These are phyloP conservation scores for Thermothelomyces thermophilus DNA, from an alignment of 2,329 filamentous ascomycete genomes.

Conservation along the genomic window DNA sequence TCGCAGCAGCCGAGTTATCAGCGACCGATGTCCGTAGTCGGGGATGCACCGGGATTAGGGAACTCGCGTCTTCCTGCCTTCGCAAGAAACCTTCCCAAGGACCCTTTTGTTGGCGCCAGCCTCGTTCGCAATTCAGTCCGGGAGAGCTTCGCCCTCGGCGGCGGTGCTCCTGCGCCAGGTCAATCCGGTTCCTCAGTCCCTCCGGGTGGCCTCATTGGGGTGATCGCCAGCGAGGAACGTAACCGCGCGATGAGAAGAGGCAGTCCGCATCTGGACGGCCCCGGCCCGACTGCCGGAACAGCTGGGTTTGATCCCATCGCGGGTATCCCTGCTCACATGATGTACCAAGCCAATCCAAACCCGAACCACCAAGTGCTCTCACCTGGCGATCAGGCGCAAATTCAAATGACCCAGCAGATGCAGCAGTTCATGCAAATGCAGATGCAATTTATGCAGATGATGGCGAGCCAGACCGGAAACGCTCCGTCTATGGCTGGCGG, in stretches of 20 bases:
- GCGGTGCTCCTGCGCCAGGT: conserved; percentile 40
- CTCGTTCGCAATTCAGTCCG: conserved; percentile 65
- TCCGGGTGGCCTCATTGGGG: conserved; percentile 75
- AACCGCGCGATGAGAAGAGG: conserved; percentile 71
- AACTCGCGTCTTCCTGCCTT: conserved; percentile 65
- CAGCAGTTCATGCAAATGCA: conserved; percentile 87
- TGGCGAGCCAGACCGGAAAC: conserved; percentile 41
- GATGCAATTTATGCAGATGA: conserved; percentile 90
- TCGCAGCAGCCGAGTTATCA: conserved; percentile 40
- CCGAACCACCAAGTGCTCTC: conserved; percentile 37
- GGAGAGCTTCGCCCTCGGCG: conserved; percentile 67
- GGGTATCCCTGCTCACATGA: conserved; percentile 46
- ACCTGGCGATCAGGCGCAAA: conserved; percentile 64
- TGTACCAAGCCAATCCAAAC: conserved; percentile 34
- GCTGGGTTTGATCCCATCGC: conserved; percentile 42
- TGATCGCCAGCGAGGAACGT: conserved; percentile 80
- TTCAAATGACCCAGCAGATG: conserved; percentile 80
- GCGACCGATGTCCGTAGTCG: conserved; percentile 51
- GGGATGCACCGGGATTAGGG: conserved; percentile 39
- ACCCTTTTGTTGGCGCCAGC: conserved; percentile 77
- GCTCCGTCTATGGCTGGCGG: conserved; percentile 19
- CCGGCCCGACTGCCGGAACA: conserved; percentile 33
- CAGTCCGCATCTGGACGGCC: conserved; percentile 60
- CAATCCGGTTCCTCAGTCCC: conserved; percentile 40
- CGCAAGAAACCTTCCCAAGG: conserved; percentile 71